These are phyloP conservation scores for Prunus salicina DNA, from an alignment of 306 rosid genomes.

Conservation along the genomic window DNA sequence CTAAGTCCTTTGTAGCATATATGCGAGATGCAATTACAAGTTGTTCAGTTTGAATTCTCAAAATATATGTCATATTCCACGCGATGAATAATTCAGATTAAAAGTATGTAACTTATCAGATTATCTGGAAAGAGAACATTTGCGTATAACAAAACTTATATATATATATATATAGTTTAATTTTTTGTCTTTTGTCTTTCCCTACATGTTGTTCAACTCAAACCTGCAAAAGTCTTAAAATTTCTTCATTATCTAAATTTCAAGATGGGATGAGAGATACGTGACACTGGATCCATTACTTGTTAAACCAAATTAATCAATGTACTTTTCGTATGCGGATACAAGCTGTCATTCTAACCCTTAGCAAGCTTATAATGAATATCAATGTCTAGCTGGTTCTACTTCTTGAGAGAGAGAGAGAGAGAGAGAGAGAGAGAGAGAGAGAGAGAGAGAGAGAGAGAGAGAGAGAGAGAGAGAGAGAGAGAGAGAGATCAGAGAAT, in stretches of 20 bases:
- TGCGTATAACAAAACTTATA: no score
- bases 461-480: not conserved
- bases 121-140: no score
- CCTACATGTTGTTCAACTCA: no score
- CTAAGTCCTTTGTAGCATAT: no score
- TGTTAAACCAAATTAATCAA: not conserved
- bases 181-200: no score
- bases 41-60: no score
- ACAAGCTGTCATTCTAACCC: not conserved
- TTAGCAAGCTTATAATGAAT: not conserved
- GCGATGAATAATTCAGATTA: no score
- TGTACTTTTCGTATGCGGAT: not conserved
- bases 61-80: no score
- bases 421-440: constrained; percentile 21
- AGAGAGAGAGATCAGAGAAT: constrained; percentile 17
- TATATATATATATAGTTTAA: no score
- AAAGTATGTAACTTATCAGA: no score
- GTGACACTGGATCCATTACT: not conserved
- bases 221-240: no score
- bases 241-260: not conserved
- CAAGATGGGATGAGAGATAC: not conserved
- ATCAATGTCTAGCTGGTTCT: constrained; percentile 14
- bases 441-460: constrained; percentile 13
- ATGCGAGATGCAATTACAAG: no score
- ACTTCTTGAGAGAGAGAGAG: constrained; percentile 4